Evolutionary conservation across 345 rosid species (phyloP), one percentile per base, ranked within the genome.

Genomic region (Microthlaspi erraticum): DNA sequence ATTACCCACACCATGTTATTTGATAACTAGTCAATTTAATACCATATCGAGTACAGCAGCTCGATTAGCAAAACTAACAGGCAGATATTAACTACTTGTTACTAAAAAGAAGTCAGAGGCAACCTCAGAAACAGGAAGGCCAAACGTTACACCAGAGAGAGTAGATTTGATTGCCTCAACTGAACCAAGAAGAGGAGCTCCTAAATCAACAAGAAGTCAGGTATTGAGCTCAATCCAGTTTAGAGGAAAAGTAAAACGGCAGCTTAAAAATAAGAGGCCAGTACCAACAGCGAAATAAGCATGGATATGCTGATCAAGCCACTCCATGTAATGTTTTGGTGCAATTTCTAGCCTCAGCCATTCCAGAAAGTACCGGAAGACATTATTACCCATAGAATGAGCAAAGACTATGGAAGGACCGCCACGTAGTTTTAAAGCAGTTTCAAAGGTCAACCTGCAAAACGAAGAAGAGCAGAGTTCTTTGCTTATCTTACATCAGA

Each of bases 311-410:
- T 82, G 84, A 72, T 94, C 99, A 79, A 91, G 87, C 99, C 99
- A 94, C 77, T 76, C 73, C 56, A 75, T 70, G 78, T 94, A 94
- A 51, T 86, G 91, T 70, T 91, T 94, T 59, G 99, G 99, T 31
- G 99, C 98, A 81, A 94, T 88, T 86, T 94, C 98, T 37, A 94
- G 92, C 83, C 91, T 94, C 76, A 94, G 68, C 99, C 99, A 94
- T 83, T 94, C 99, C 68, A 94, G 73, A 77, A 91, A 94, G 85
- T 94, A 94, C 39, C 98, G 91, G 68, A 94, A 94, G 45, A 94
- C 99, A 76, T 84, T 64, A 81, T 91, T 94, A 57, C 99, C 99
- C 90, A 94, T 73, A 58, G 99, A 94, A 87, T 94, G 99, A 46
- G 90, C 99, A 89, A 94, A 87, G 19, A 94, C 98, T 60, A 94